A percentile compares a stretch with the other conserved stretches of the same genome.
These are phyloP conservation scores for Sporothrix sp. DNA, from an alignment of 2,329 filamentous ascomycete species.

Conservation along the genomic window DNA sequence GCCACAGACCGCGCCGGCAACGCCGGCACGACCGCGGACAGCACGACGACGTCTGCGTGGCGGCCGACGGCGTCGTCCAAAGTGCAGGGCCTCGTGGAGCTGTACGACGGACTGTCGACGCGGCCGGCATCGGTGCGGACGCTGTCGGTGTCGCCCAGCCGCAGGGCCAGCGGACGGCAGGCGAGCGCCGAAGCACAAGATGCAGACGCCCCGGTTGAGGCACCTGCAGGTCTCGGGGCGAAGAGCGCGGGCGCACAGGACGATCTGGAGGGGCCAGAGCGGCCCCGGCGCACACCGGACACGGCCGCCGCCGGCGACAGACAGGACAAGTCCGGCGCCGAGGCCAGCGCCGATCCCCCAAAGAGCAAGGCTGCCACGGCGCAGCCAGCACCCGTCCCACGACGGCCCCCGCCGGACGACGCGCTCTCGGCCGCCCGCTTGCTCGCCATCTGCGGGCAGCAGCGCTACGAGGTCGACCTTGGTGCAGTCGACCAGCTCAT, in stretches of 20 bases:
- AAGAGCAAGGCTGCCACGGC: too few species aligned
- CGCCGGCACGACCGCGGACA: conserved; percentile 9
- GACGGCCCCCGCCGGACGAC: too few species aligned
- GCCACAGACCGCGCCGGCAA: conserved; percentile 21
- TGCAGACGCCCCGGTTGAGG: too few species aligned
- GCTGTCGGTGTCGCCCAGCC: background rate
- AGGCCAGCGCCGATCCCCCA: too few species aligned
- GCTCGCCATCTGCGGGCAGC: conserved; percentile 21
- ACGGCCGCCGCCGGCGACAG: too few species aligned
- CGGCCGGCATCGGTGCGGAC: background rate
- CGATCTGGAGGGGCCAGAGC: too few species aligned
- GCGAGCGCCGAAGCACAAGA: background rate
- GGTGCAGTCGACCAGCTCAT: conserved; percentile 10
- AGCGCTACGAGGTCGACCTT: conserved; percentile 6
- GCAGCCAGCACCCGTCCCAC: too few species aligned
- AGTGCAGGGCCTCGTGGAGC: conserved; percentile 41
- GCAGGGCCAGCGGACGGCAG: background rate
- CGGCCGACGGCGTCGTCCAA: conserved; percentile 35
- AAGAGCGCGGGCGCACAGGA: too few species aligned
- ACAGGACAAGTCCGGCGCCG: too few species aligned
- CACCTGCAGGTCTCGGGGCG: background rate
- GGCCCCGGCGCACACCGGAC: too few species aligned
- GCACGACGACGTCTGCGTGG: background rate
- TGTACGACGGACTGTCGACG: conserved; percentile 33
- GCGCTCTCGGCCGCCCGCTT: background rate